A percentile compares a stretch with the other conserved stretches of the same genome.
phyloP scores from a whole-genome alignment of 176 grass and related monocot genomes.

The Triticum turgidum region DNA sequence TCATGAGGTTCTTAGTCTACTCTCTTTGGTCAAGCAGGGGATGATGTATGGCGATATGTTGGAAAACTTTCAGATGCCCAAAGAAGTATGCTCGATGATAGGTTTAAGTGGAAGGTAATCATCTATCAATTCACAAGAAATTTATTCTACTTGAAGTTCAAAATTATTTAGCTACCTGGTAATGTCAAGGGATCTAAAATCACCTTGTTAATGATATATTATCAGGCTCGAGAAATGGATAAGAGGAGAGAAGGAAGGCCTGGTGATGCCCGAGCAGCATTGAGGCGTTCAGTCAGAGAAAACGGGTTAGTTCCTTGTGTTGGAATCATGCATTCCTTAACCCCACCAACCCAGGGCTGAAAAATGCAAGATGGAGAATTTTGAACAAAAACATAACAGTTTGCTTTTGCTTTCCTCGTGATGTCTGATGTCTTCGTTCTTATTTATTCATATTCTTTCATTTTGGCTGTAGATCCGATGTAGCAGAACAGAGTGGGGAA shows the following conservation, averaged over 20 bases:
- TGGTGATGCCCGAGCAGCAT: slow-evolving; percentile 86
- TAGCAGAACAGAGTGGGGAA: slow-evolving; percentile 84
- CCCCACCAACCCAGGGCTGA: neutral
- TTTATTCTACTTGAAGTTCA: neutral
- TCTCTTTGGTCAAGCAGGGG: slow-evolving; percentile 52
- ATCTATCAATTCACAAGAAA: slow-evolving; percentile 10
- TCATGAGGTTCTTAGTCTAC: slow-evolving; percentile 4
- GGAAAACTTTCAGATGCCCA: slow-evolving; percentile 99
- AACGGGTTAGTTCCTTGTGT: slow-evolving; percentile 65
- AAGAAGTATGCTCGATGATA: slow-evolving; percentile 99
- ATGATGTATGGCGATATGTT: slow-evolving; percentile 98
- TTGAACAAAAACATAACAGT: neutral
- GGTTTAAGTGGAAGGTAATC: slow-evolving; percentile 99
- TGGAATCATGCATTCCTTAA: neutral
- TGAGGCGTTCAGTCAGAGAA: slow-evolving; percentile 93
- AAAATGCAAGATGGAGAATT: neutral
- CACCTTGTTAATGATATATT: slow-evolving; percentile 24
- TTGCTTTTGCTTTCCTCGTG: neutral
- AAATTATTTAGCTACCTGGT: neutral
- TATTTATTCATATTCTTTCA: slow-evolving; percentile 11
- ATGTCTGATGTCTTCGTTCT: neutral
- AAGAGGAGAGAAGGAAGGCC: slow-evolving; percentile 96
- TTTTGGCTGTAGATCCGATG: slow-evolving; percentile 59
- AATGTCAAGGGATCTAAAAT: neutral
- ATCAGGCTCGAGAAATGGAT: slow-evolving; percentile 95